Evolutionary conservation across 352 stramenopile species (phyloP), one percentile per base, ranked within the genome.

Genomic region (Nannochloropsis limnetica): DNA sequence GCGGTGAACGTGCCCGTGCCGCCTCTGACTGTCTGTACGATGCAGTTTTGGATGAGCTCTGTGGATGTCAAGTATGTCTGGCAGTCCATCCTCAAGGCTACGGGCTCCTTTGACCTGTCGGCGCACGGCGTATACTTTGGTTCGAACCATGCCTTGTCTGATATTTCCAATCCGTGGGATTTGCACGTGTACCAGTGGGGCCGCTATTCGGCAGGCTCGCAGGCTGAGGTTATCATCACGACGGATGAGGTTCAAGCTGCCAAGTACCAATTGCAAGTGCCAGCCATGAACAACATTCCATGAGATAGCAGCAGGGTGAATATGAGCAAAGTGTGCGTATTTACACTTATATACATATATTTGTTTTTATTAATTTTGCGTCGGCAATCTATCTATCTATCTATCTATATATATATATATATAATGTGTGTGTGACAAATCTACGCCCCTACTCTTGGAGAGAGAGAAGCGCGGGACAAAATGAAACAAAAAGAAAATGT

Each of bases 61-160:
- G 44, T 67, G n/a, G 44, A 67, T 67, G 44, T 67, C n/a, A 67
- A 67, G 14, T 67, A 67, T 67, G 44, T 67, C n/a, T 67, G 44
- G 44, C 44, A n/a, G 44, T 11, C 44, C 44, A 67, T 67, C n/a
- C n/a, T 67, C 11, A 67, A 67, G 44, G 44, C 44, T 67, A 67
- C 44, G 44, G 44, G 44, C n/a, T 67, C 44, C n/a, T 67, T 67
- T 67, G 44, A 67, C 11, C 44, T 67, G 44, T 67, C 44, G 14
- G 44, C 44, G 11, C 14, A 67, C n/a, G 44, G 44, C n/a, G 44
- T 67, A 20, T 67, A 67, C n/a, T 67, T 67, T 20, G 44, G 44
- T 20, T n/a, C 44, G 11, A 67, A 67, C n/a, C 44, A 67, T 67
- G 44, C 44, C n/a, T 67, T 67, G 44, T 67, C 44, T 67, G 44